Base-by-base conservation (phyloP, 1,284 basidiomycete genomes). In the Naganishia sp. region DNA sequence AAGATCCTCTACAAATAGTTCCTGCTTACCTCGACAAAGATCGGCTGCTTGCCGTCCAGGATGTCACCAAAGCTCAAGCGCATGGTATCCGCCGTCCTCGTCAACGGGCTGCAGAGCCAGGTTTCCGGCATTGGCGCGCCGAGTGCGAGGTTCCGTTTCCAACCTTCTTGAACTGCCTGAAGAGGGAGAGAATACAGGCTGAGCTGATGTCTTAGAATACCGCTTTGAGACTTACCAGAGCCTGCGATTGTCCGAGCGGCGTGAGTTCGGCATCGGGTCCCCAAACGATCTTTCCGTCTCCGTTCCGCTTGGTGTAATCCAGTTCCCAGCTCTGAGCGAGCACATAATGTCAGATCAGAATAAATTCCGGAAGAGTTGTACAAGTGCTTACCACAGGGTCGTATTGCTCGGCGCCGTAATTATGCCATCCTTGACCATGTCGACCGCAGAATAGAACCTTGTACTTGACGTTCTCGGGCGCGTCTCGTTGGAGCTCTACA, bases 241-340 rank as follows among this genome's bases (percentile, higher is more conserved):
- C 91, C 78, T 94, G 90, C 0, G 77, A 70, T 53, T 85, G 79
- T 0, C 91, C 91, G 3, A 86, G 74, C 0, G 81, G 75, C 0
- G 91, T 93, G 31, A 94, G 84, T 36, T 84, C 81, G 0, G 91
- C 86, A 75, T 94, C 92, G 25, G 66, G 66, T 42, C 90, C 90
- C 90, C 91, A 93, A 0, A 81, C 82, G 11, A 92, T 80, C 63
- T 88, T 84, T 13, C 82, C 88, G 71, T 94, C 89, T 0, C 86
- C 86, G 54, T 88, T 80, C 23, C 88, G 74, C 72, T 84, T 86
- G 0, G 89, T 84, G 87, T 87, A 93, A 71, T 89, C 78, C 52
- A 74, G 70, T 68, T 81, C 78, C 81, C 81, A 82, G 63, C 69
- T 68, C 81, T 82, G 68, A 28, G 31, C 23, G 39, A 55, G n/a